Evolutionary conservation across 176 grass and related monocot genomes (phyloP).

Genomic region (Microstegium vimineum): DNA sequence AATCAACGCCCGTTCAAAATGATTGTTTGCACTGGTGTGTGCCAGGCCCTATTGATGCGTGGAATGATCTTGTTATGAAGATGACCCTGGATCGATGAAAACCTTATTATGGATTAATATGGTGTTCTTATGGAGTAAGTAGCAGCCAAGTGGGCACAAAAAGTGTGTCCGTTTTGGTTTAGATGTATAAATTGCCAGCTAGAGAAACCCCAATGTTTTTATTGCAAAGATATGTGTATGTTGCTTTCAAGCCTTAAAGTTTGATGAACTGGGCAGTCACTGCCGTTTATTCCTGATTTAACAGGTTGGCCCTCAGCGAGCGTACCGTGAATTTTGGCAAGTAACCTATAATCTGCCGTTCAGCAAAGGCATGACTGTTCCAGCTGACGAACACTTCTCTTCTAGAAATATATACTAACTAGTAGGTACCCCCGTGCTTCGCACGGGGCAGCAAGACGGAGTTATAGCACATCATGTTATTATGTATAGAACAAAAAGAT

Average conservation of each 20-base stretch:
- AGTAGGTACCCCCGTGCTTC: too few relatives aligned
- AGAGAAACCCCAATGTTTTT: not conserved
- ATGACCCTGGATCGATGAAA: slow-evolving; percentile 50
- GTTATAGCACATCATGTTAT: too few relatives aligned
- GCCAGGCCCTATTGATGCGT: slow-evolving; percentile 71
- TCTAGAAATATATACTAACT: not conserved
- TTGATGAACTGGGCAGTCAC: not conserved
- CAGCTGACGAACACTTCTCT: not conserved
- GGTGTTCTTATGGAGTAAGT: not conserved
- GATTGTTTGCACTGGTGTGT: slow-evolving; percentile 98
- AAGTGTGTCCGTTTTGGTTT: not conserved
- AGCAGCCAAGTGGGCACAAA: not conserved
- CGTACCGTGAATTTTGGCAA: too few relatives aligned
- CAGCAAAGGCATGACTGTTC: not conserved
- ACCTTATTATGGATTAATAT: not conserved
- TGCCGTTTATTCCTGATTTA: not conserved
- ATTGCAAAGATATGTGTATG: not conserved
- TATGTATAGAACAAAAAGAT: too few relatives aligned
- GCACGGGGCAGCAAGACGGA: too few relatives aligned
- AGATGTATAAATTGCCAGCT: not conserved
- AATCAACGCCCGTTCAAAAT: slow-evolving; percentile 43
- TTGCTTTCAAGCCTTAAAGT: not conserved
- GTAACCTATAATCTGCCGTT: not conserved
- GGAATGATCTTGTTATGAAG: slow-evolving; percentile 79
- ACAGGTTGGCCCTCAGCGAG: not conserved